Base-by-base conservation (phyloP, 305 asterid species). In the Fraxinus floribunda region DNA sequence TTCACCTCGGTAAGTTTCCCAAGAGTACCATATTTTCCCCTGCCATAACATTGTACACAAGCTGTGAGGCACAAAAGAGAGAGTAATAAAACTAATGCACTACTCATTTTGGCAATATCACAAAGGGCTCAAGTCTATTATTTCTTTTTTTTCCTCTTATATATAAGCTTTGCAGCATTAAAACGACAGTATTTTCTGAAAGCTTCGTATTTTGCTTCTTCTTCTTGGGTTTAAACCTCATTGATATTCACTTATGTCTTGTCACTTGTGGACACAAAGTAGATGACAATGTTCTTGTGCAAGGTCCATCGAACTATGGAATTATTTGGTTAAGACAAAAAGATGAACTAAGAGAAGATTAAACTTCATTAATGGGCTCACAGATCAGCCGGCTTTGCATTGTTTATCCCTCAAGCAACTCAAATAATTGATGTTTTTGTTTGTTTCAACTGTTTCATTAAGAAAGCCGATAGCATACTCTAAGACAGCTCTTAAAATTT, bases 41-140 rank as follows among this genome's bases (percentile, higher is more conserved):
- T 74, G 3, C 44, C 77, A 38, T 76, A 20, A 83, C 85, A 80
- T 20, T 78, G 88, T 38, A 44, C 83, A 2, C 52, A 82, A 34
- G 86, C 60, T 4, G 64, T 29, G 4, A 75, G 73, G 68, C 35
- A 78, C 6, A 74, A 32, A 75, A 86, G 24, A 38, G 44, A 76
- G 10, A 80, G 52, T 46, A 22, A 29, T 9, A 82, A 2, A 6
- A 83, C 10, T 15, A 81, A 62, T 57, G 82, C 29, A 26, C 30
- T 30, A 22, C 34, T 82, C 85, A 81, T 84, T 22, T 8, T 81
- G 24, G 49, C 3, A 8, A 36, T 22, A 22, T 22, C 24, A 22
- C 24, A 22, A 22, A 22, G 24, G 24, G 24, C 24, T 22, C 24
- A 22, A 22, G 24, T 22, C 24, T 22, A 22, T 22, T 22, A 22